phyloP scores from a whole-genome alignment of 805 yeast species.

The Pichia gijzeniarum region DNA sequence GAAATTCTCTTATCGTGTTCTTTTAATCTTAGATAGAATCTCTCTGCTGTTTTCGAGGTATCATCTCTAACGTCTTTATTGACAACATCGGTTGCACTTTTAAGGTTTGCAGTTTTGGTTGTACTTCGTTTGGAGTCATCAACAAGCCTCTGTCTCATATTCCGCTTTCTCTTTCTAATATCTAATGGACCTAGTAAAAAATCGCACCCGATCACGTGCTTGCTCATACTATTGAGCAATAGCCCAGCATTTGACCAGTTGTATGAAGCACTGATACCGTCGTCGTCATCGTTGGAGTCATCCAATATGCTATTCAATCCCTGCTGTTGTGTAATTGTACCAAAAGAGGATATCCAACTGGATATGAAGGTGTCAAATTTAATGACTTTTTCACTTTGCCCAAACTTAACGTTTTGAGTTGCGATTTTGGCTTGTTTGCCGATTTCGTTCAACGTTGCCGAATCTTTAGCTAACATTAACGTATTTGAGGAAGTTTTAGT shows the following conservation, averaged over 20 bases:
- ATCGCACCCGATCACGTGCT: constrained; percentile 44
- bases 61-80: constrained; percentile 43
- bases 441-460: constrained; percentile 54
- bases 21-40: constrained; percentile 34
- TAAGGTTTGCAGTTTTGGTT: constrained; percentile 48
- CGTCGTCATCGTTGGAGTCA: too few species aligned
- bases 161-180: constrained; percentile 46
- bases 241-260: constrained; percentile 60
- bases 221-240: constrained; percentile 40
- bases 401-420: constrained; percentile 54
- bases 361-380: constrained; percentile 41
- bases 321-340: constrained; percentile 19
- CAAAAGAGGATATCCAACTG: constrained; percentile 33
- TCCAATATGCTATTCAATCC: background rate
- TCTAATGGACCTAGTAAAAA: constrained; percentile 69
- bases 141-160: constrained; percentile 29
- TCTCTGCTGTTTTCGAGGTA: constrained; percentile 58
- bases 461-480: constrained; percentile 52
- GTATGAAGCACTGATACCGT: constrained; percentile 25
- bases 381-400: constrained; percentile 46
- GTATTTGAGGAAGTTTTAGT: constrained; percentile 32
- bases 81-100: constrained; percentile 46
- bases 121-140: constrained; percentile 36
- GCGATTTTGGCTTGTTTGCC: constrained; percentile 60
- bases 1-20: constrained; percentile 38